Evolutionary conservation across 129 eudicot species (phyloP).

Genomic region (Flaveria linearis): DNA sequence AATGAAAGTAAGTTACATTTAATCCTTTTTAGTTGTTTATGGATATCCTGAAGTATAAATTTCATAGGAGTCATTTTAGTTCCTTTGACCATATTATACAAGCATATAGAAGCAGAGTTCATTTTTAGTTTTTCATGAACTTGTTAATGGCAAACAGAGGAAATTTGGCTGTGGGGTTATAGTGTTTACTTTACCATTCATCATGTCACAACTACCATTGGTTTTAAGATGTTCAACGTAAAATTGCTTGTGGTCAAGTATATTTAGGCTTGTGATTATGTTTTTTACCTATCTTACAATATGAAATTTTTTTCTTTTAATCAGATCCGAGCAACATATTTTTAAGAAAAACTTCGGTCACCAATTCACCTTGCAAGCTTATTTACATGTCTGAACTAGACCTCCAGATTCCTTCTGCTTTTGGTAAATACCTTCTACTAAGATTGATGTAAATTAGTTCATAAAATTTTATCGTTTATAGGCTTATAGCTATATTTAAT

Average conservation of each 20-base stretch:
- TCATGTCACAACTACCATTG: no score
- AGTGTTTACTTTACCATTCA: background rate
- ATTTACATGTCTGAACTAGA: slow-evolving; percentile 97
- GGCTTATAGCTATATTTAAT: background rate
- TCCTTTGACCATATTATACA: no score
- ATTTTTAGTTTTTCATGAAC: no score
- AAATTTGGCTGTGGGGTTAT: slow-evolving; percentile 5
- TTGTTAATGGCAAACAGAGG: no score
- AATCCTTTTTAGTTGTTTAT: no score
- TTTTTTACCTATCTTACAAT: background rate
- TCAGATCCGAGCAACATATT: slow-evolving; percentile 60
- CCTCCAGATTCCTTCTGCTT: no score
- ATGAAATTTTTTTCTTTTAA: background rate
- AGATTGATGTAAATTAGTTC: background rate
- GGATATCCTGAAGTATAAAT: no score
- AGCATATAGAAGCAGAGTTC: no score
- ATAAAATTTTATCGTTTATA: background rate
- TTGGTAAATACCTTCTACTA: slow-evolving; percentile 31
- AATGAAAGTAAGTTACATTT: no score
- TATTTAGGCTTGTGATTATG: background rate
- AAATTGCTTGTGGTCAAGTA: no score
- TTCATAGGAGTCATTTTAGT: no score
- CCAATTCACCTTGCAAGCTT: slow-evolving; percentile 31
- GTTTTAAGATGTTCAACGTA: no score
- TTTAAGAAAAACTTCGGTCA: slow-evolving; percentile 15